phyloP scores from a whole-genome alignment of 768 basidiomycete genomes.

The Pluteus cervinus region DNA sequence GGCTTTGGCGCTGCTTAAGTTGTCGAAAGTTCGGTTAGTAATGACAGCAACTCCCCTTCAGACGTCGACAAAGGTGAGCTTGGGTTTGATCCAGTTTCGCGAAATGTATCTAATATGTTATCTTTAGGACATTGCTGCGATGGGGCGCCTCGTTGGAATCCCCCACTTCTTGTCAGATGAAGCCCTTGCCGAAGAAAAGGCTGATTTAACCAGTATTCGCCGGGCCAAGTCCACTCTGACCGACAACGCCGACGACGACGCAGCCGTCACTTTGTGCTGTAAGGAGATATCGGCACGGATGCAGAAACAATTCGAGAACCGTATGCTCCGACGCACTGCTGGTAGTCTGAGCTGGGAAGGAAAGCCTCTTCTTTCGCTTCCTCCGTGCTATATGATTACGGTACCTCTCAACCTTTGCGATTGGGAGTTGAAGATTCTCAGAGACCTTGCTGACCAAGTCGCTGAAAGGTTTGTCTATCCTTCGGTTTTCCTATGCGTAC shows the following conservation, averaged over 20 bases:
- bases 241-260: background rate
- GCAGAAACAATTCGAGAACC: conserved; percentile 12
- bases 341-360: conserved; percentile 11
- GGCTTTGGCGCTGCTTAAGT: conserved; percentile 9
- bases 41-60: conserved; percentile 20
- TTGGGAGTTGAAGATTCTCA: conserved; percentile 15
- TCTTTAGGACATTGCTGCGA: too few relatives aligned
- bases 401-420: conserved; percentile 11
- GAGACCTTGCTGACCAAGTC: conserved; percentile 4
- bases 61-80: conserved; percentile 16
- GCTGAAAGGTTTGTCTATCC: conserved; percentile 12
- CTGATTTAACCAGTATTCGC: too few relatives aligned
- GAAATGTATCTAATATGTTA: too few relatives aligned
- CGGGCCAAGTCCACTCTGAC: too few relatives aligned
- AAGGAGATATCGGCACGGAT: conserved; percentile 7
- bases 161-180: too few relatives aligned
- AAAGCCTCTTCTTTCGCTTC: conserved; percentile 12
- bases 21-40: conserved; percentile 5
- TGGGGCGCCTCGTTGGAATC: too few relatives aligned
- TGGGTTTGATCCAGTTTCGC: too few relatives aligned
- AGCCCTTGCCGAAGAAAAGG: too few relatives aligned
- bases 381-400: conserved; percentile 1
- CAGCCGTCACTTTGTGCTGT: conserved; percentile 9
- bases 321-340: conserved; percentile 15
- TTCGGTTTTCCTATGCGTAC: background rate